Evolutionary conservation across 176 grass and related monocot genomes (phyloP).

Genomic region (Microstegium vimineum): DNA sequence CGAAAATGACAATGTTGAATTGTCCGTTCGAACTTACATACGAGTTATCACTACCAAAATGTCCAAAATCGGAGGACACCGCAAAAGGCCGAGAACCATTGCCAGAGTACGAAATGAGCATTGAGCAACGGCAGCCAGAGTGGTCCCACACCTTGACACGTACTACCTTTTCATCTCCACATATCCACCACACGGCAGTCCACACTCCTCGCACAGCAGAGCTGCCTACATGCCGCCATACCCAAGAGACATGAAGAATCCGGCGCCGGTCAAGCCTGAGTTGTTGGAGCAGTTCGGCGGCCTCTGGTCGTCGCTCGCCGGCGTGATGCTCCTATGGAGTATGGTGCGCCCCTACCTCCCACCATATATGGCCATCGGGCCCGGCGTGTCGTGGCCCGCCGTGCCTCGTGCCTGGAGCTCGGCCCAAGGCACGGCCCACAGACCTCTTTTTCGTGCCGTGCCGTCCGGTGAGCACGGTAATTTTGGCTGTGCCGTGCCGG

Average conservation of each 20-base stretch:
- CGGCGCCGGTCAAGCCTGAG: background rate
- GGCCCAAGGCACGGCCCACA: too few relatives aligned
- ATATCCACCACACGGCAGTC: background rate
- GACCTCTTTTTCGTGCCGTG: too few relatives aligned
- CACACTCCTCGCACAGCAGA: background rate
- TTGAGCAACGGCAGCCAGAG: background rate
- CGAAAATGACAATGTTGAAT: too few relatives aligned
- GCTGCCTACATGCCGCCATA: background rate
- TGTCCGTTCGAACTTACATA: too few relatives aligned
- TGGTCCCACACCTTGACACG: background rate
- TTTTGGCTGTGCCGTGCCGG: too few relatives aligned
- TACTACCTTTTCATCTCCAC: background rate
- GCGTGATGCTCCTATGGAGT: constrained; percentile 20
- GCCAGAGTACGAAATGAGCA: background rate
- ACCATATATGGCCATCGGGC: too few relatives aligned
- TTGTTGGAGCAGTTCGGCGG: background rate
- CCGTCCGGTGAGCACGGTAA: too few relatives aligned
- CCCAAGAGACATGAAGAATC: background rate
- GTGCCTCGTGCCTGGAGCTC: too few relatives aligned
- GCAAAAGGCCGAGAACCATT: background rate
- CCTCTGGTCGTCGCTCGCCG: background rate
- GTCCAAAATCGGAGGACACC: background rate
- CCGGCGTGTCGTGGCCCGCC: too few relatives aligned
- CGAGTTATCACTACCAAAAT: too few relatives aligned
- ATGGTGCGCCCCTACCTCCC: constrained; percentile 11